phyloP scores from a whole-genome alignment of 352 stramenopile species.

The Thraustochytrium sp. region DNA sequence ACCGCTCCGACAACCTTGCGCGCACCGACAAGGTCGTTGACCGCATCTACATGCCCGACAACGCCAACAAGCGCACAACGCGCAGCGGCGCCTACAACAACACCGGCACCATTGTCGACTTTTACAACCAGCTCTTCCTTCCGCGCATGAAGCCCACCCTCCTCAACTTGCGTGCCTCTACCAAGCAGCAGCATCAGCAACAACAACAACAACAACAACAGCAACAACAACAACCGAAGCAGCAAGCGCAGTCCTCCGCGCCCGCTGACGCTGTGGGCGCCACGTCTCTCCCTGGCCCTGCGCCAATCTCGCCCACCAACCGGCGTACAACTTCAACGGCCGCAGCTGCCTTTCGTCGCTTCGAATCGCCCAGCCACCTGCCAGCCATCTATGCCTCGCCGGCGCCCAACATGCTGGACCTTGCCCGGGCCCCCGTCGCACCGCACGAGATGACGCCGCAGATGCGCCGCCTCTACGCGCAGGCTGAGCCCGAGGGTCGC shows the following conservation, averaged over 20 bases:
- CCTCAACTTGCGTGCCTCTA: neutral
- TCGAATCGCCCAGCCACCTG: neutral
- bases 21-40: slow-evolving; percentile 20
- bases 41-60: slow-evolving; percentile 20
- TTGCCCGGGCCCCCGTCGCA: neutral
- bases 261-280: too few relatives aligned
- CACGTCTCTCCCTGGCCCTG: too few relatives aligned
- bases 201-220: neutral
- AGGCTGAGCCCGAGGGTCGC: neutral
- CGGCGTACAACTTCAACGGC: too few relatives aligned
- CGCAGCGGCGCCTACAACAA: slow-evolving; percentile 12
- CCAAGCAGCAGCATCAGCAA: neutral
- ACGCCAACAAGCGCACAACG: neutral
- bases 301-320: neutral
- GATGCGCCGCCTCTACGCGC: neutral
- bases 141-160: slow-evolving; percentile 20
- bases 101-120: slow-evolving; percentile 1
- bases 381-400: neutral
- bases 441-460: neutral
- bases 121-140: slow-evolving; percentile 28
- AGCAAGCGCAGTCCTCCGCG: too few relatives aligned
- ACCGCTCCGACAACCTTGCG: neutral
- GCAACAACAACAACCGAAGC: too few relatives aligned
- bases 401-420: neutral
- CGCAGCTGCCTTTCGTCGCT: neutral